A percentile compares a stretch with the other conserved stretches of the same genome.
Evolutionary conservation across 108 stramenopile genomes (phyloP).

Genomic region (Nitzschia palea): DNA sequence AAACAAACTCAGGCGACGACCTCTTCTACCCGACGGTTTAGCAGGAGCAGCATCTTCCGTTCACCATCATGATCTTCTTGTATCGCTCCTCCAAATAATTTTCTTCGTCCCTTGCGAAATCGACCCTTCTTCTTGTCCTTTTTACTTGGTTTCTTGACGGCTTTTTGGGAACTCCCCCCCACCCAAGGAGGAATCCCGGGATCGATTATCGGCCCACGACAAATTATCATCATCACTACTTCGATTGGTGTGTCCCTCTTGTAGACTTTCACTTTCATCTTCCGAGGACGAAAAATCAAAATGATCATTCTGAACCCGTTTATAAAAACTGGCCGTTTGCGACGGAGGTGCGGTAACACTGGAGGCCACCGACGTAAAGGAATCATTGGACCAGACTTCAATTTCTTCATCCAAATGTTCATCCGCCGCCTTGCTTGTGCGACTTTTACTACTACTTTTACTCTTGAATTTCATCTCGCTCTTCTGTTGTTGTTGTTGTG

Average conservation of each 20-base stretch:
- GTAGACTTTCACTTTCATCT: background rate
- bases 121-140: background rate
- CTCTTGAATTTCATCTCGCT: constrained; percentile 6
- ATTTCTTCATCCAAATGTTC: constrained; percentile 11
- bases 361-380: constrained; percentile 21
- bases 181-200: background rate
- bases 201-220: constrained; percentile 1
- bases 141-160: background rate
- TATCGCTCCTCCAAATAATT: constrained; percentile 6
- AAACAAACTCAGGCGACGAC: constrained; percentile 12
- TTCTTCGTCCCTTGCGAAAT: background rate
- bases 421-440: constrained; percentile 18
- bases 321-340: constrained; percentile 20
- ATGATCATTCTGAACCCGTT: background rate
- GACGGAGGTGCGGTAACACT: constrained; percentile 22
- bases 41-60: background rate
- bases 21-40: background rate
- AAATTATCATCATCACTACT: background rate
- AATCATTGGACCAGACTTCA: background rate
- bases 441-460: background rate
- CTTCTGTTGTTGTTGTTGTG: too few species aligned
- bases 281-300: background rate
- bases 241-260: background rate
- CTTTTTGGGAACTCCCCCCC: background rate
- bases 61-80: background rate